A percentile compares a stretch with the other conserved stretches of the same genome.
Evolutionary conservation across 768 basidiomycete species (phyloP).

Genomic region (Grammothele lineata): DNA sequence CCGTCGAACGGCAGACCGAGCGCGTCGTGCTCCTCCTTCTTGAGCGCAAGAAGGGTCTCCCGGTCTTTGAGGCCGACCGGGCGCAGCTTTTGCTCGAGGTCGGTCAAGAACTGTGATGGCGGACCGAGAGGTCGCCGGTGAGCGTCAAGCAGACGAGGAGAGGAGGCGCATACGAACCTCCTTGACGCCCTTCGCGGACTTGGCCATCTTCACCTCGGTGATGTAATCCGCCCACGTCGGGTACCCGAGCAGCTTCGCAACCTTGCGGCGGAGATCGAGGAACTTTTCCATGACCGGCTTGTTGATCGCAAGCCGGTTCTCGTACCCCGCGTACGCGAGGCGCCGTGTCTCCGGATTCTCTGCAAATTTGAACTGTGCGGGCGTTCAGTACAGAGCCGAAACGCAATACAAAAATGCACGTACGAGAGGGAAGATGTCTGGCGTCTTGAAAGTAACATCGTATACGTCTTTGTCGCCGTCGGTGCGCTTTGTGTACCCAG

Average conservation of each 20-base stretch:
- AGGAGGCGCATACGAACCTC: constrained; percentile 34
- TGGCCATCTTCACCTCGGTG: constrained; percentile 86
- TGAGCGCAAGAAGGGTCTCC: constrained; percentile 62
- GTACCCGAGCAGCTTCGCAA: constrained; percentile 66
- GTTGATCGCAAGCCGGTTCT: constrained; percentile 65
- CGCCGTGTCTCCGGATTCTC: constrained; percentile 65
- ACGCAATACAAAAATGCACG: constrained; percentile 18
- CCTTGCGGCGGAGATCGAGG: constrained; percentile 65
- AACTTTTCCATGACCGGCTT: constrained; percentile 65
- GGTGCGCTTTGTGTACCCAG: constrained; percentile 66
- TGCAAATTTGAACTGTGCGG: constrained; percentile 73
- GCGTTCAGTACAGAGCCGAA: neutral
- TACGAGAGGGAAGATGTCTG: constrained; percentile 77
- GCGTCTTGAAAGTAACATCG: constrained; percentile 78
- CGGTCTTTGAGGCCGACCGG: constrained; percentile 70
- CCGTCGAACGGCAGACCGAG: constrained; percentile 61
- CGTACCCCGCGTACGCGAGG: constrained; percentile 61
- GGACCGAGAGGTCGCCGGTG: no score
- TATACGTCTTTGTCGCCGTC: constrained; percentile 57
- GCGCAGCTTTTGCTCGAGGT: constrained; percentile 67
- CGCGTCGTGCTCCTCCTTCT: constrained; percentile 67
- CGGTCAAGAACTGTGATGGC: constrained; percentile 65
- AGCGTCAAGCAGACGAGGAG: neutral
- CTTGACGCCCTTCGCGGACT: constrained; percentile 56
- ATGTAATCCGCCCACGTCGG: constrained; percentile 80